A percentile compares a stretch with the other conserved stretches of the same genome.
phyloP scores from a whole-genome alignment of 1,284 basidiomycete genomes.

The Sporisorium iseilematis-ciliati region DNA sequence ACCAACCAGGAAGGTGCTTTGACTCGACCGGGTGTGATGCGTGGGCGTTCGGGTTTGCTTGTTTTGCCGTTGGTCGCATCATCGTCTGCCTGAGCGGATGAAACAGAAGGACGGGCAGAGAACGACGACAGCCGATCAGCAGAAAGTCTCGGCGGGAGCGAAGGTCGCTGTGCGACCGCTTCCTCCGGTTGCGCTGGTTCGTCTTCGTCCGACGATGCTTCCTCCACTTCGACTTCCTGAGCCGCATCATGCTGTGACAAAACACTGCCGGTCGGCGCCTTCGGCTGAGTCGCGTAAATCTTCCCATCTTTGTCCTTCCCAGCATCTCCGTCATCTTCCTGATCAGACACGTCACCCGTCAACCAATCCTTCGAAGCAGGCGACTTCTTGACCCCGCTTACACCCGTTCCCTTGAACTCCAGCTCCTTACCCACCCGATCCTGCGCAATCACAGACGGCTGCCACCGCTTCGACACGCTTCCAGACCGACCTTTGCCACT shows the following conservation, averaged over 20 bases:
- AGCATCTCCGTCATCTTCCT: conserved; percentile 11
- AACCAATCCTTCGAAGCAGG: conserved; percentile 41
- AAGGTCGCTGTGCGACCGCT: conserved; percentile 30
- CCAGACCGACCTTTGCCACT: conserved; percentile 13
- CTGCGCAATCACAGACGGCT: conserved; percentile 30
- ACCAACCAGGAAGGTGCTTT: conserved; percentile 47
- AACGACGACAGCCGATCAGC: conserved; percentile 25
- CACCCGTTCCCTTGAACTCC: not conserved
- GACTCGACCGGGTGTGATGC: conserved; percentile 30
- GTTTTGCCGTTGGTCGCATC: not conserved
- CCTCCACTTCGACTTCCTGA: conserved; percentile 29
- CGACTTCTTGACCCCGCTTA: conserved; percentile 2
- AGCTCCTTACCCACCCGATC: conserved; percentile 15
- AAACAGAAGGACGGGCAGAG: not conserved
- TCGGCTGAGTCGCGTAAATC: conserved; percentile 10
- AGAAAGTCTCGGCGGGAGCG: conserved; percentile 19
- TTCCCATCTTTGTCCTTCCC: conserved; percentile 4
- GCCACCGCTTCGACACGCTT: conserved; percentile 34
- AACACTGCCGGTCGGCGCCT: not conserved
- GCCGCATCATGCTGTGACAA: conserved; percentile 3
- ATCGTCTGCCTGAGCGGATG: not conserved
- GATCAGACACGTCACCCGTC: conserved; percentile 40
- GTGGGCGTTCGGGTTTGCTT: conserved; percentile 19
- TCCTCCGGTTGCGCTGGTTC: conserved; percentile 26
- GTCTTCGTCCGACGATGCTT: conserved; percentile 40